A percentile compares a stretch with the other conserved stretches of the same genome.
These are phyloP conservation scores for Chytridiales sp. DNA, from an alignment of 371 early-diverging fungal genomes.

Conservation along the genomic window DNA sequence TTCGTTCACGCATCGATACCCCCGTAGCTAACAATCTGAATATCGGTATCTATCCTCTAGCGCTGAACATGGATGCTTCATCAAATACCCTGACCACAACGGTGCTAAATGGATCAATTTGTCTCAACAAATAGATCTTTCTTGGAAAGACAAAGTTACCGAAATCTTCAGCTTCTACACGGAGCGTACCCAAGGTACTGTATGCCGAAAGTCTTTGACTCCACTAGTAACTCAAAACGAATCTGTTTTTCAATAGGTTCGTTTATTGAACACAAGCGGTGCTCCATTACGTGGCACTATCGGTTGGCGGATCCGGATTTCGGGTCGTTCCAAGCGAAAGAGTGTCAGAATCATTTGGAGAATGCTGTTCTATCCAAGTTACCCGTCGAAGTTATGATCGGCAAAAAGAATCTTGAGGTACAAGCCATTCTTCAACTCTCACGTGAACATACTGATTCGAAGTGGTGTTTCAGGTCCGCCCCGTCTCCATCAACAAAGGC, in stretches of 20 bases:
- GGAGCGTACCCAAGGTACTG: constrained; percentile 76
- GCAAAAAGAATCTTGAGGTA: constrained; percentile 96
- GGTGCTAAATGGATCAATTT: constrained; percentile 73
- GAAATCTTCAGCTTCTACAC: constrained; percentile 88
- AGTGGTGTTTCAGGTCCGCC: constrained; percentile 33
- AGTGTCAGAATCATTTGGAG: constrained; percentile 89
- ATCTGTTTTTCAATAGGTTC: constrained; percentile 35
- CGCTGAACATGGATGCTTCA: constrained; percentile 85
- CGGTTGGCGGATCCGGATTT: constrained; percentile 83
- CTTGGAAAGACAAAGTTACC: constrained; percentile 82
- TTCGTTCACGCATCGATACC: not conserved
- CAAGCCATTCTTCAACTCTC: constrained; percentile 40
- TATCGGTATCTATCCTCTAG: constrained; percentile 45
- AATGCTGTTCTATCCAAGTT: constrained; percentile 82
- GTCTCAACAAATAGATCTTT: constrained; percentile 75
- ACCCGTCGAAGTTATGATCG: constrained; percentile 91
- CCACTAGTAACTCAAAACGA: too few species aligned
- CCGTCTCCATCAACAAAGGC: constrained; percentile 64
- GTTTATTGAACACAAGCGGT: constrained; percentile 83
- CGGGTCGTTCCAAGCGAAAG: constrained; percentile 79
- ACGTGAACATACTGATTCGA: not conserved
- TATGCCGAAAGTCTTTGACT: too few species aligned
- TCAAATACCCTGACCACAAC: constrained; percentile 62
- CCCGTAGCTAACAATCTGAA: constrained; percentile 12
- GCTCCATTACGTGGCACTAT: constrained; percentile 90